These are phyloP conservation scores for Tulasnella sp. DNA, from an alignment of 768 basidiomycete genomes.

Conservation along the genomic window DNA sequence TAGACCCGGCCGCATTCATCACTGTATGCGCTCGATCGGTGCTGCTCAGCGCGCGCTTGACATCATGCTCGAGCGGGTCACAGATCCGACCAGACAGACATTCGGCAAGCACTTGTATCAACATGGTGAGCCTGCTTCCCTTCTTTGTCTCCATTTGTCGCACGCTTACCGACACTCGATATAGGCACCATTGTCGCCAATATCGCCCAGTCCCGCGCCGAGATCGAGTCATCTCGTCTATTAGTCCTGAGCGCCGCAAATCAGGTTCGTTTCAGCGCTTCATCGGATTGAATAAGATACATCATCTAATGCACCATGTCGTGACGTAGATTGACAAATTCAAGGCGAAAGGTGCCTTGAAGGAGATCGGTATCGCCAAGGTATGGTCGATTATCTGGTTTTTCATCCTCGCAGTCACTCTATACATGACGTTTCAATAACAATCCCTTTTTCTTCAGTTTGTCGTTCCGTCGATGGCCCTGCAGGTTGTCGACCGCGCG, in stretches of 20 bases:
- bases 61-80: slow-evolving; percentile 79
- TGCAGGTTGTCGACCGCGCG: slow-evolving; percentile 81
- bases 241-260: slow-evolving; percentile 87
- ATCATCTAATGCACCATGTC: background rate
- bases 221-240: slow-evolving; percentile 79
- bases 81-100: slow-evolving; percentile 83
- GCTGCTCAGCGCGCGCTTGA: slow-evolving; percentile 76
- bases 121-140: slow-evolving; percentile 48
- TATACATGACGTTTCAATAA: too few relatives aligned
- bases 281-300: too few relatives aligned
- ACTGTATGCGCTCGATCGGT: slow-evolving; percentile 97
- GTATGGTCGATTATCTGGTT: slow-evolving; percentile 54
- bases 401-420: slow-evolving; percentile 83
- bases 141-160: background rate
- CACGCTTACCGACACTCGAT: background rate
- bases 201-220: slow-evolving; percentile 84
- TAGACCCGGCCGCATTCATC: slow-evolving; percentile 91
- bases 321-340: slow-evolving; percentile 79
- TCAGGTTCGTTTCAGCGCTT: slow-evolving; percentile 37
- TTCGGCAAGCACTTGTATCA: slow-evolving; percentile 88
- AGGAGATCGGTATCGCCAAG: slow-evolving; percentile 97
- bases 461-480: slow-evolving; percentile 84
- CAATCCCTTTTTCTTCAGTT: slow-evolving; percentile 62
- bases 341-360: slow-evolving; percentile 87
- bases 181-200: slow-evolving; percentile 79